phyloP scores from a whole-genome alignment of 2,329 filamentous ascomycete genomes.

The Colletotrichum tropicale region DNA sequence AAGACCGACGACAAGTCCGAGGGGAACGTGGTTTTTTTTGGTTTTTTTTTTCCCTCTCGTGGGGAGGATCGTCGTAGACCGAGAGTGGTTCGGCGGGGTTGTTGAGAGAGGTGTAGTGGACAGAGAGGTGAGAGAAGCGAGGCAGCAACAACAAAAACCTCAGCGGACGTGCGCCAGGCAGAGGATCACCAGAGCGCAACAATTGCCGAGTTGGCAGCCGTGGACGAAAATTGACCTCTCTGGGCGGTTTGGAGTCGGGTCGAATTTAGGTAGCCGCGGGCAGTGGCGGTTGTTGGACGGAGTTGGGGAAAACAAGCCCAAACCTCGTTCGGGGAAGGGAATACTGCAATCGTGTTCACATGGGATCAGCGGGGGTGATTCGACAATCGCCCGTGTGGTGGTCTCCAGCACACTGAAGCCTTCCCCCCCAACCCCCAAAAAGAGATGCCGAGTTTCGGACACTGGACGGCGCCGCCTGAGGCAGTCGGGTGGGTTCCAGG shows the following conservation, averaged over 20 bases:
- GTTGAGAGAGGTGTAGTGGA: background rate
- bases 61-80: background rate
- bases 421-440: background rate
- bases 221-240: background rate
- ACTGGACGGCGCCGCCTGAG: background rate
- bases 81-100: constrained; percentile 1
- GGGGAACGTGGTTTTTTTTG: background rate
- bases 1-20: background rate
- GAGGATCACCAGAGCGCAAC: background rate
- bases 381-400: constrained; percentile 3
- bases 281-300: constrained; percentile 10
- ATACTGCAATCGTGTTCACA: constrained; percentile 22
- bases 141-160: background rate
- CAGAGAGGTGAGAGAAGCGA: background rate
- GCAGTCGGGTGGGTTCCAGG: background rate
- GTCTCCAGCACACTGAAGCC: background rate
- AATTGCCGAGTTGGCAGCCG: constrained; percentile 9
- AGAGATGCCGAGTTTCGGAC: constrained; percentile 13
- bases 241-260: background rate
- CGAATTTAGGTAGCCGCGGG: background rate
- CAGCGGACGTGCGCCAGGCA: background rate
- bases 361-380: constrained; percentile 17
- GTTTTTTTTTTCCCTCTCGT: background rate
- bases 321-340: background rate
- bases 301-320: constrained; percentile 1